Base-by-base conservation (phyloP, 176 grass and related monocot species). In the Oryza nivara region DNA sequence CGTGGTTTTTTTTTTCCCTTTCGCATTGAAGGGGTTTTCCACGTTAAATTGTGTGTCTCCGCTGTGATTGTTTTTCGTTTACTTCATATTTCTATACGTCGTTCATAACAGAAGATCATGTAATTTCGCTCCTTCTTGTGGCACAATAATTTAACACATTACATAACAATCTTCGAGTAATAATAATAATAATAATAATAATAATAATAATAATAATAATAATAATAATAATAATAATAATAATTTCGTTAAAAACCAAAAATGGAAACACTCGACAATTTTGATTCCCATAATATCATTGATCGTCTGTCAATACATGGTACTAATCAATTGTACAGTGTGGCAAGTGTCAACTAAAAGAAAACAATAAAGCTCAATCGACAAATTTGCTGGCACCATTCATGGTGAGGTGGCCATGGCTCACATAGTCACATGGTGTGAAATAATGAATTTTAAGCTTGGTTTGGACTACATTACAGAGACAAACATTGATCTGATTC, bases 331-430 rank as follows among this genome's bases (percentile, higher is more conserved):
- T 23, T 63, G 58, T 63, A 63, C 58, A n/a, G 20, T 23, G 20
- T 63, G 58, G 9, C 9, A 63, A 63, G 58, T 23, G 0, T 63
- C 20, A 63, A 11, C 58, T 63, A 63, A 63, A 63, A 61, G 17
- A 63, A 63, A 63, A 63, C 8, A 63, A 63, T 63, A 23, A 23
- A 4, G 51, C 54, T 58, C 52, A 20, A n/a, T 58, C 54, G 58
- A 13, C 58, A 63, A 63, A 63, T 10, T 23, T 63, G 58, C 81
- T 66, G 56, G 73, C 81, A 74, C 0, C 28, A 34, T 47, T 65
- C 81, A 48, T 72, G 16, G 16, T 65, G 81, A 83, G 80, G 70
- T 83, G 80, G 40, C 3, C 38, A 64, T 73, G 20, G 7, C 40
- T 46, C 40, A 41, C 40, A 41, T 41, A 41, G 43, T 44, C 58